These are phyloP conservation scores for Trypanosoma rangeli DNA, from an alignment of 208 protist species.

Conservation along the genomic window DNA sequence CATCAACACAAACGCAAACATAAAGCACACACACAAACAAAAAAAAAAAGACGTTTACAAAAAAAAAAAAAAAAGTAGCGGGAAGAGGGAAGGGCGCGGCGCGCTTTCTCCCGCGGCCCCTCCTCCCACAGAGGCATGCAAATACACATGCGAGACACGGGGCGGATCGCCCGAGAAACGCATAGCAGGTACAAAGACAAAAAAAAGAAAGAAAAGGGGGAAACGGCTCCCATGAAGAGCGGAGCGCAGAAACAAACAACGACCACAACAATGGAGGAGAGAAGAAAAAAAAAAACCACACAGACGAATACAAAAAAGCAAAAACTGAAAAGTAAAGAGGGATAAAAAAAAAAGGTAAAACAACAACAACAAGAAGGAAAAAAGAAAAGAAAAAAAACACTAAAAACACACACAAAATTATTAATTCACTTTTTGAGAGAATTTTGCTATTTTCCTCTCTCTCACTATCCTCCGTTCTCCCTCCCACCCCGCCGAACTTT, in stretches of 20 bases:
- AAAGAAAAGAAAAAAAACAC: conserved; percentile 23
- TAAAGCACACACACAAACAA: conserved; percentile 4
- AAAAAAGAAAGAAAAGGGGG: conserved; percentile 24
- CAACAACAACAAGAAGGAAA: conserved; percentile 11
- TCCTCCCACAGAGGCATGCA: conserved; percentile 5
- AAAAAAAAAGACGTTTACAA: conserved; percentile 13
- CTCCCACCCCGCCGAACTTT: too few species aligned
- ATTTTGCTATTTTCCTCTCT: not conserved
- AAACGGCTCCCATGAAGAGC: conserved; percentile 14
- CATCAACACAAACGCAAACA: conserved; percentile 11
- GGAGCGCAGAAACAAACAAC: conserved; percentile 13
- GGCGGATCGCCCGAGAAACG: not conserved
- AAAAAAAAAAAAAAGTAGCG: conserved; percentile 7
- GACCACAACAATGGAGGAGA: conserved; percentile 3
- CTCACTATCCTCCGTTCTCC: not conserved
- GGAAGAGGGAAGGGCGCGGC: too few species aligned
- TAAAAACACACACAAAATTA: conserved; percentile 20
- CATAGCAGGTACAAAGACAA: not conserved
- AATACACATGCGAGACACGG: not conserved
- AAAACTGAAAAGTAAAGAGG: too few species aligned
- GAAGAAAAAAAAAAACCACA: conserved; percentile 27
- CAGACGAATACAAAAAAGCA: conserved; percentile 13
- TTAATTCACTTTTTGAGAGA: too few species aligned
- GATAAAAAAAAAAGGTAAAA: too few species aligned
- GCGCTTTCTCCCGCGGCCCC: too few species aligned